Evolutionary conservation across 1,284 basidiomycete genomes (phyloP).

Genomic region (Puccinia polysora): DNA sequence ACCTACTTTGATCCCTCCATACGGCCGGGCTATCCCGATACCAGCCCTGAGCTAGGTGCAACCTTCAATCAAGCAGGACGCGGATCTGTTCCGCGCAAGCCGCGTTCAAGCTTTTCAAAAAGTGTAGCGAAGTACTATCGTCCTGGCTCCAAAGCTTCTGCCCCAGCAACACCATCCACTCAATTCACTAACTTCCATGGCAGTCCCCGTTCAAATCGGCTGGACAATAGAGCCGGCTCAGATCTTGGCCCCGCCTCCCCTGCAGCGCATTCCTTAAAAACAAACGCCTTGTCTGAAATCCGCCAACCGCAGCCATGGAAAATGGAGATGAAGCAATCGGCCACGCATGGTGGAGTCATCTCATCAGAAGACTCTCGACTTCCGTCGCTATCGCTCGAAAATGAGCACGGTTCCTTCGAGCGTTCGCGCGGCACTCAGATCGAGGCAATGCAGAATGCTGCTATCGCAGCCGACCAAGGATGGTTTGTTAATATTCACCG

Average conservation of each 20-base stretch:
- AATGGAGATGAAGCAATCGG: too few relatives aligned
- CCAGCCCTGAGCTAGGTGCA: not conserved
- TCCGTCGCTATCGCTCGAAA: too few relatives aligned
- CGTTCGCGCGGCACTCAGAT: not conserved
- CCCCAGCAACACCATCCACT: not conserved
- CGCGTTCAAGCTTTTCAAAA: conserved; percentile 14
- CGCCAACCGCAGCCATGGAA: too few relatives aligned
- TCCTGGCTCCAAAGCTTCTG: not conserved
- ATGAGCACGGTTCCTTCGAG: too few relatives aligned
- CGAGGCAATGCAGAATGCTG: not conserved
- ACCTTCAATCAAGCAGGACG: not conserved
- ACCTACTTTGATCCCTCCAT: too few relatives aligned
- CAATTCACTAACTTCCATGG: not conserved
- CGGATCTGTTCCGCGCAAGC: not conserved
- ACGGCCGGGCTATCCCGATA: not conserved
- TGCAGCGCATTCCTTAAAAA: too few relatives aligned
- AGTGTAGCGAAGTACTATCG: not conserved
- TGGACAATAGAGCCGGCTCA: too few relatives aligned
- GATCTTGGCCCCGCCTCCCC: too few relatives aligned
- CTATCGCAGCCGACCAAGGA: conserved; percentile 1
- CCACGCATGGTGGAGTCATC: too few relatives aligned
- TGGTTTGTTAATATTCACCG: conserved; percentile 17
- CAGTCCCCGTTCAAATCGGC: not conserved
- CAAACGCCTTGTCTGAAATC: too few relatives aligned
- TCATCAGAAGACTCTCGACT: too few relatives aligned